phyloP scores from a whole-genome alignment of 805 yeast genomes.

The Candida chilensis region DNA sequence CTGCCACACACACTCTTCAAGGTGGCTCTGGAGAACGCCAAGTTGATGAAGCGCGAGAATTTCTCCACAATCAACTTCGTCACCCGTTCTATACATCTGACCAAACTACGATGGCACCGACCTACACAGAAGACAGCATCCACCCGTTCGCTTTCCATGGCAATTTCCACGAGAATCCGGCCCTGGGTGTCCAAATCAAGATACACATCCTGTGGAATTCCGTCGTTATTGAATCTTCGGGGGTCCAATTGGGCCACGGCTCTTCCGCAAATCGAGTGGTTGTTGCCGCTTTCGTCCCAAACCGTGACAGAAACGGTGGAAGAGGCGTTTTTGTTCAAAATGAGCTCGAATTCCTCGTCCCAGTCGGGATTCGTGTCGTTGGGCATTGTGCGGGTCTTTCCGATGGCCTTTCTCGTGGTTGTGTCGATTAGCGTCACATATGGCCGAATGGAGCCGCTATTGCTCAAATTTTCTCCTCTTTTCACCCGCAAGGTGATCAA shows the following conservation, averaged over 20 bases:
- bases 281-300: conserved; percentile 54
- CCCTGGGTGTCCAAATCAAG: conserved; percentile 66
- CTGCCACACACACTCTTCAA: conserved; percentile 47
- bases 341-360: conserved; percentile 77
- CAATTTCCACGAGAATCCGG: conserved; percentile 50
- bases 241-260: conserved; percentile 55
- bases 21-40: conserved; percentile 47
- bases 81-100: conserved; percentile 57
- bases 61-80: conserved; percentile 65
- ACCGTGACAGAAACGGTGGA: conserved; percentile 48
- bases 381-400: conserved; percentile 57
- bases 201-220: conserved; percentile 51
- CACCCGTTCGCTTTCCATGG: conserved; percentile 69
- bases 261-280: conserved; percentile 61
- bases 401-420: conserved; percentile 42
- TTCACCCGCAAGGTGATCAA: conserved; percentile 57
- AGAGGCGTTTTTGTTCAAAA: conserved; percentile 14
- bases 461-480: conserved; percentile 51
- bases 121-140: conserved; percentile 82
- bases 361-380: conserved; percentile 66
- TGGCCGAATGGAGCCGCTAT: conserved; percentile 40
- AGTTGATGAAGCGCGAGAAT: conserved; percentile 55
- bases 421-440: conserved; percentile 59
- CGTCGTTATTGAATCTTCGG: conserved; percentile 53
- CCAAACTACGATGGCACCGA: conserved; percentile 56